Percentiles rank a stretch among this genome's conserved stretches.
Conservation (phyloP, 139 green algal species). For the Ettlia oleoabundans region DNA sequence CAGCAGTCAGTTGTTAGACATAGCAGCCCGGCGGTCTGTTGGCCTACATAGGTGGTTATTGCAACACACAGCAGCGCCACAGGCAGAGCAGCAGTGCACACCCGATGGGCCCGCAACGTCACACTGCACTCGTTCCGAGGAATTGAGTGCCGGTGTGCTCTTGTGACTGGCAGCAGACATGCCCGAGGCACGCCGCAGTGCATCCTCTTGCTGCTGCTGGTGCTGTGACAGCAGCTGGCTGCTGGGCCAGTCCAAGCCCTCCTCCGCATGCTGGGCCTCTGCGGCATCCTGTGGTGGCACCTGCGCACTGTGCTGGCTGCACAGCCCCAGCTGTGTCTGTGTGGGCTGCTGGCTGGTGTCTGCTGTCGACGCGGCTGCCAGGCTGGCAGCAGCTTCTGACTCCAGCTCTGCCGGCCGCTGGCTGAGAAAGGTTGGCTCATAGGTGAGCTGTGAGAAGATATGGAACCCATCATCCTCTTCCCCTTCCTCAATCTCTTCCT, state of each 20-base stretch:
- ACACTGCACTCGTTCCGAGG: constrained; percentile 29
- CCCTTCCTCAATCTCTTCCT: constrained; percentile 19
- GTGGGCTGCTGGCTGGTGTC: constrained; percentile 18
- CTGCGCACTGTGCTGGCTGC: not conserved
- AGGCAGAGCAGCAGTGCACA: not conserved
- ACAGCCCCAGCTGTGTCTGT: constrained; percentile 6
- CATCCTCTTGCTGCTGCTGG: constrained; percentile 7
- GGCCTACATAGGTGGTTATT: too few species aligned
- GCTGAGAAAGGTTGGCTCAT: constrained; percentile 41
- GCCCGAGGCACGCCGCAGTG: not conserved
- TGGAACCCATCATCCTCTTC: constrained; percentile 45
- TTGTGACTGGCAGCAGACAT: not conserved
- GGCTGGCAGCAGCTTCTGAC: not conserved
- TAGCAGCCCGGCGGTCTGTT: too few species aligned
- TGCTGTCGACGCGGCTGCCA: not conserved
- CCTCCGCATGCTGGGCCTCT: not conserved
- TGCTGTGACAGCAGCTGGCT: constrained; percentile 15
- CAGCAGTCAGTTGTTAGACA: too few species aligned
- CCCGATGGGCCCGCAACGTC: constrained; percentile 9
- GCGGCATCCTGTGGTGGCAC: not conserved
- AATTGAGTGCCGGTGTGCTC: constrained; percentile 40
- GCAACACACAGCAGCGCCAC: too few species aligned
- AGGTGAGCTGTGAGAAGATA: constrained; percentile 42
- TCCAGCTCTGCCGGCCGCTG: constrained; percentile 8
- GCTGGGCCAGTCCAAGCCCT: not conserved